These are phyloP conservation scores for Salix exigua DNA, from an alignment of 345 rosid species.

Conservation along the genomic window DNA sequence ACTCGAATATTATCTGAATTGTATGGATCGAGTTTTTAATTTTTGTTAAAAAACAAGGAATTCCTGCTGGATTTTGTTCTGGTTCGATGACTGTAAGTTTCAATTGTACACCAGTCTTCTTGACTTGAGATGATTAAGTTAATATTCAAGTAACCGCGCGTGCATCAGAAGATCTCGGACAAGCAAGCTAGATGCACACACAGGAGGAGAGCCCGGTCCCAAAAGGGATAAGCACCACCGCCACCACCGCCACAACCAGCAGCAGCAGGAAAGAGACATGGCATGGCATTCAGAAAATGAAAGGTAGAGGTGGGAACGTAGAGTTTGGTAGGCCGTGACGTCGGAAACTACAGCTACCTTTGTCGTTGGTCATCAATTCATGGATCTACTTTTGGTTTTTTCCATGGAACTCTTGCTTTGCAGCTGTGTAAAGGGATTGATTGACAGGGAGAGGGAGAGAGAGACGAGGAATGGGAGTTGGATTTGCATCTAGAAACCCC, in stretches of 20 bases:
- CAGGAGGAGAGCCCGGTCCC: not conserved
- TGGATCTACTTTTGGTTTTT: not conserved
- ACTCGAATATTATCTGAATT: too few species aligned
- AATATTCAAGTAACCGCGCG: too few species aligned
- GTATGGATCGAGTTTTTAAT: too few species aligned
- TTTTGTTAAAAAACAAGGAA: too few species aligned
- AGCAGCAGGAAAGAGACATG: not conserved
- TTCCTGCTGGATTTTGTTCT: too few species aligned
- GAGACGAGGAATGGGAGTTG: not conserved
- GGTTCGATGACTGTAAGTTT: too few species aligned
- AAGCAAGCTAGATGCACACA: not conserved
- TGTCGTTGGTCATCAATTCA: not conserved
- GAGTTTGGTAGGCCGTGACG: conserved; percentile 6
- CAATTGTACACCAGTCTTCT: too few species aligned
- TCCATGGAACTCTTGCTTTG: not conserved
- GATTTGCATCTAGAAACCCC: conserved; percentile 1
- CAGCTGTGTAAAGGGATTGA: not conserved
- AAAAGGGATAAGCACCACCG: not conserved
- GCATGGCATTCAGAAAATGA: not conserved
- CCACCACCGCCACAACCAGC: too few species aligned
- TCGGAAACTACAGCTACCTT: not conserved
- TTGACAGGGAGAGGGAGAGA: not conserved
- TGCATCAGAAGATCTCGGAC: too few species aligned
- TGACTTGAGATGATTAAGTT: too few species aligned
- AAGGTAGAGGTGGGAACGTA: not conserved